A percentile compares a stretch with the other conserved stretches of the same genome.
Conservation (phyloP, 2,329 filamentous ascomycete genomes). For the Rugonectria rugulosa region DNA sequence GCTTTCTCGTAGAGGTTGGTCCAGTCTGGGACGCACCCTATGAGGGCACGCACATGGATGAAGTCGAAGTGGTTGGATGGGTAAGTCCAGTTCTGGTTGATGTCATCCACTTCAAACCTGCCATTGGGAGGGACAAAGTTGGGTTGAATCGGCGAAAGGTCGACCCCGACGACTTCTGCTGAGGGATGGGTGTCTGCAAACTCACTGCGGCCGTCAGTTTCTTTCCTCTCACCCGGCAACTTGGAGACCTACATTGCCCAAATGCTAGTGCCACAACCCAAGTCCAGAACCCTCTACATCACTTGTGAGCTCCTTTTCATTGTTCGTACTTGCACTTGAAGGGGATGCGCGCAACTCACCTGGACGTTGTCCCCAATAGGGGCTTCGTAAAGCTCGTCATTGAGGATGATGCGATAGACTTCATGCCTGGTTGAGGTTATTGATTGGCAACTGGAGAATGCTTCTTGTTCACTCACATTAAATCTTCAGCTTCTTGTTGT, state of each 20-base stretch:
- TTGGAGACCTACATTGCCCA: slow-evolving; percentile 44
- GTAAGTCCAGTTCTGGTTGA: slow-evolving; percentile 59
- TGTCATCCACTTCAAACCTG: slow-evolving; percentile 70
- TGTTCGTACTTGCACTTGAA: neutral
- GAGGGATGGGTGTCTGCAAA: slow-evolving; percentile 52
- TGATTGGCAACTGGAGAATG: accelerated
- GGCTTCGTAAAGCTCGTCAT: slow-evolving; percentile 42
- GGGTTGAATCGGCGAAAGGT: slow-evolving; percentile 66
- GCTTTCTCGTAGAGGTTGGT: slow-evolving; percentile 57
- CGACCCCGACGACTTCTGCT: slow-evolving; percentile 59
- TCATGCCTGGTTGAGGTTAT: slow-evolving; percentile 27
- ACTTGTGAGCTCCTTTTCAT: too few species aligned
- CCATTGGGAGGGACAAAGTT: slow-evolving; percentile 67
- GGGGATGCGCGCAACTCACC: slow-evolving; percentile 2
- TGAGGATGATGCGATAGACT: slow-evolving; percentile 39
- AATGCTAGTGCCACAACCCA: slow-evolving; percentile 48
- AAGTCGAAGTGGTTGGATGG: slow-evolving; percentile 60
- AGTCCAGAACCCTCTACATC: slow-evolving; percentile 39
- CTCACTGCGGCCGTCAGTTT: slow-evolving; percentile 26
- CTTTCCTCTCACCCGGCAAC: neutral
- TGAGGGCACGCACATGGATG: slow-evolving; percentile 63
- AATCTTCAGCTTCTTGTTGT: slow-evolving; percentile 40
- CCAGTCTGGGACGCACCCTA: slow-evolving; percentile 62
- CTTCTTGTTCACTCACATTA: slow-evolving; percentile 14
- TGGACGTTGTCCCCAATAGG: slow-evolving; percentile 42